Conservation (phyloP, 106 monocot genomes). For the Dioscorea alata region DNA sequence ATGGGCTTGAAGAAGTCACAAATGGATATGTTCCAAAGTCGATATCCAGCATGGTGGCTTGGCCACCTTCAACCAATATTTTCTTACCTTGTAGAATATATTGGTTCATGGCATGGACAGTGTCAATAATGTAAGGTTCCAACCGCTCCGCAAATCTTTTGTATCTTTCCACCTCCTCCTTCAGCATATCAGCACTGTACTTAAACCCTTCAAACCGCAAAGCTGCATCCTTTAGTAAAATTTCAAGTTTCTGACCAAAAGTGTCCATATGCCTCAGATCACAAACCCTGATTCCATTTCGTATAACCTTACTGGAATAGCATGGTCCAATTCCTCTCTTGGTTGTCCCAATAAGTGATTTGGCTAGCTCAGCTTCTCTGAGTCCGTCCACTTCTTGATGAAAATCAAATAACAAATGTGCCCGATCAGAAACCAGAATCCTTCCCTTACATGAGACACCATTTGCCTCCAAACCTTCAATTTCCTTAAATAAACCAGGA, state of each 20-base stretch:
- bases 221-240: constrained; percentile 73
- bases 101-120: constrained; percentile 72
- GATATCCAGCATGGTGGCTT: constrained; percentile 95
- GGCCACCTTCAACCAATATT: constrained; percentile 95
- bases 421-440: constrained; percentile 88
- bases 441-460: constrained; percentile 68
- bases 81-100: constrained; percentile 66
- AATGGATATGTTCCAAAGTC: constrained; percentile 99
- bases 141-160: constrained; percentile 64
- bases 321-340: constrained; percentile 95
- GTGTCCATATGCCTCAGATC: constrained; percentile 87
- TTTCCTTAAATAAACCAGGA: constrained; percentile 86
- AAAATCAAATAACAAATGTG: constrained; percentile 90
- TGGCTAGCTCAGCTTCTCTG: constrained; percentile 80
- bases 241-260: constrained; percentile 63
- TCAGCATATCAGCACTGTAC: constrained; percentile 44
- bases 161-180: constrained; percentile 77
- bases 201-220: constrained; percentile 63
- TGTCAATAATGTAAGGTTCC: constrained; percentile 77
- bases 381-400: constrained; percentile 84
- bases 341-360: constrained; percentile 89
- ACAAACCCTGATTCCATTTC: constrained; percentile 80
- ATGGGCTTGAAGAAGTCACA: constrained; percentile 95
- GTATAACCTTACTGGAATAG: constrained; percentile 80
- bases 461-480: constrained; percentile 75